Base-by-base conservation (phyloP, 495 filamentous ascomycete genomes). In the Aspergillus nanangensis region DNA sequence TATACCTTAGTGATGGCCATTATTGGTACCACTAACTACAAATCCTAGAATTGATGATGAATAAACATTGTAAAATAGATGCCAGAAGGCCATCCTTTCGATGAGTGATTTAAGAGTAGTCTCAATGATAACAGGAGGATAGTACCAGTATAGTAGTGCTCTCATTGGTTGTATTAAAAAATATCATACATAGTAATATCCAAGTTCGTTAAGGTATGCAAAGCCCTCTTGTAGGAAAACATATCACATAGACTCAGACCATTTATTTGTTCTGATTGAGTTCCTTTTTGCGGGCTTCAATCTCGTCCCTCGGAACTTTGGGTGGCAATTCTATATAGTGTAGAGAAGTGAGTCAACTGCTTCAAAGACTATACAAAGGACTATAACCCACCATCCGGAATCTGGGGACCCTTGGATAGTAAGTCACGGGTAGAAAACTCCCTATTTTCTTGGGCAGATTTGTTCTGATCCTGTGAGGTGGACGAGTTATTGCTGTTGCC, bases 301-400 rank as follows among this genome's bases (percentile, higher is more conserved):
- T 76, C 53, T 89, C 84, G 56, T 86, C 82, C 58, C 79, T 82
- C n/a, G 83, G 72, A 17, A 70, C 75, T 55, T 75, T 77, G 38
- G 76, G 69, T 20, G 72, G 74, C 62, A 83, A 67, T 17, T 80
- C 73, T 71, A 62, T 51, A 58, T 19, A 38, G 7, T 43, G 8
- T 14, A 37, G 38, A 41, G 39, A 38, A 51, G 3, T 52, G 35
- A n/a, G 8, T 8, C 22, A 8, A n/a, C 34, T 36, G 17, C 17
- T 8, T 27, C n/a, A 31, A 35, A 38, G 2, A 20, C 21, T 8
- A 14, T 32, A 19, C 21, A 19, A n/a, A 41, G 22, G 23, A 23
- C n/a, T 13, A 38, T 15, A 2, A 52, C 71, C 46, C 36, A 76
- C 71, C 60, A 10, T 67, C 60, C 17, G 71, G 68, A 37, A 74